Percentiles rank a stretch among this genome's conserved stretches.
These are phyloP conservation scores for Schizosaccharomyces lindneri DNA, from an alignment of 805 yeast species.

Conservation along the genomic window DNA sequence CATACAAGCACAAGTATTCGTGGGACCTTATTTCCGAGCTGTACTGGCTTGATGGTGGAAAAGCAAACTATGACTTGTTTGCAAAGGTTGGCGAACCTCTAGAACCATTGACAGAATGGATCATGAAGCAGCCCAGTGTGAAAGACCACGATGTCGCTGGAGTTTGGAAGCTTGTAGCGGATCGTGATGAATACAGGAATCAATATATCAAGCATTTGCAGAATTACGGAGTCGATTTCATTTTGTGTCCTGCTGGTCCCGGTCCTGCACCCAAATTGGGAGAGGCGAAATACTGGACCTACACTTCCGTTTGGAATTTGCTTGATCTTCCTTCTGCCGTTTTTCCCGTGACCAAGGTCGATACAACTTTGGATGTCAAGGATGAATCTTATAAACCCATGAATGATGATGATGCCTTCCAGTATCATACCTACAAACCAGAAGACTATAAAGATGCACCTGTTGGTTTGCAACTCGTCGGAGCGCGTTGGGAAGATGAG, in stretches of 20 bases:
- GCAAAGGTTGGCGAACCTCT: conserved; percentile 46
- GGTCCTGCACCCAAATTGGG: conserved; percentile 47
- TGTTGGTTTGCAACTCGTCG: conserved; percentile 29
- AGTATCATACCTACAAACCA: conserved; percentile 19
- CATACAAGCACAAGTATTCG: conserved; percentile 11
- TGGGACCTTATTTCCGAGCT: conserved; percentile 14
- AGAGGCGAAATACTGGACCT: conserved; percentile 51
- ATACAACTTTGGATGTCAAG: conserved; percentile 10
- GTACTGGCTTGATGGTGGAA: conserved; percentile 47
- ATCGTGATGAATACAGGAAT: conserved; percentile 34
- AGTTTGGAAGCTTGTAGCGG: conserved; percentile 23
- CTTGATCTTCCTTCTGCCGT: conserved; percentile 9
- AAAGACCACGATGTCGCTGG: conserved; percentile 8
- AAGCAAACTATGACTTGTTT: conserved; percentile 26
- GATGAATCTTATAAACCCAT: conserved; percentile 8
- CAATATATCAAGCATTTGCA: conserved; percentile 30
- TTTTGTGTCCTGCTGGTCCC: conserved; percentile 30
- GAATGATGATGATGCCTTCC: conserved; percentile 10
- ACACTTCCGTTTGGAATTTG: conserved; percentile 24
- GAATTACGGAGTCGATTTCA: conserved; percentile 24
- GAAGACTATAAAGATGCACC: conserved; percentile 27
- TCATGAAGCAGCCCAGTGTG: conserved; percentile 13
- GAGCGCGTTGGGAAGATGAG: conserved; percentile 35
- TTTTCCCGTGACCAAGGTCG: conserved; percentile 23
- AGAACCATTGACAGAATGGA: conserved; percentile 29